Evolutionary conservation across 306 rosid species (phyloP).

Genomic region (Hippophae gyantsensis): DNA sequence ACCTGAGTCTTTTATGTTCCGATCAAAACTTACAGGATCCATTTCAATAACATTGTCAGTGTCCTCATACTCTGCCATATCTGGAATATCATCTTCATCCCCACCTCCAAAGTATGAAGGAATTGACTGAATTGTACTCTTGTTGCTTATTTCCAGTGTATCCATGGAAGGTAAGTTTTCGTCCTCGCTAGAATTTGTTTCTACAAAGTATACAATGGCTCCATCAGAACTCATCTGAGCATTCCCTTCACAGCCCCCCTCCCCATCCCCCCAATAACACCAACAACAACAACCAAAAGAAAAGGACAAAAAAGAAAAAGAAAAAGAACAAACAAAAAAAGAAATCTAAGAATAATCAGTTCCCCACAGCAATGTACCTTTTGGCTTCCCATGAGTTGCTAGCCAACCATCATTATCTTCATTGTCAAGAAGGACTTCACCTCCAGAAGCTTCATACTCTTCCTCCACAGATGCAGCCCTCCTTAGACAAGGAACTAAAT

Average conservation of each 20-base stretch:
- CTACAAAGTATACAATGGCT: constrained; percentile 6
- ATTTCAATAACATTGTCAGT: constrained; percentile 57
- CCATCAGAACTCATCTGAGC: too few species aligned
- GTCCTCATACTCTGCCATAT: constrained; percentile 76
- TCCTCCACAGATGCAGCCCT: constrained; percentile 90
- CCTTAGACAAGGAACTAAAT: constrained; percentile 83
- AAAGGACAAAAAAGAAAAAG: too few species aligned
- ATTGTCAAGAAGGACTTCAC: constrained; percentile 79
- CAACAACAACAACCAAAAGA: too few species aligned
- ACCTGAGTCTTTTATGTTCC: too few species aligned
- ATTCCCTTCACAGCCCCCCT: too few species aligned
- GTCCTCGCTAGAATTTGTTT: constrained; percentile 59
- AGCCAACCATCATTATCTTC: constrained; percentile 97
- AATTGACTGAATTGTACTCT: constrained; percentile 30
- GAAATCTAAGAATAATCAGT: too few species aligned
- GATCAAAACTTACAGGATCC: constrained; percentile 59
- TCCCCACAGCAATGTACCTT: constrained; percentile 31
- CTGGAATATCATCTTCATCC: constrained; percentile 87
- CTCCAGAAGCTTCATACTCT: constrained; percentile 96
- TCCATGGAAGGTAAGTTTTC: constrained; percentile 85
- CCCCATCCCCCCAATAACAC: too few species aligned
- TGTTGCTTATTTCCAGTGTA: constrained; percentile 61
- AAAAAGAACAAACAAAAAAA: too few species aligned
- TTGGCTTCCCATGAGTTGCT: constrained; percentile 95
- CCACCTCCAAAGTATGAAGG: constrained; percentile 50